Evolutionary conservation across 176 grass and related monocot genomes (phyloP), one percentile per base, ranked within the genome.

Genomic region (Pontederia crassipes): DNA sequence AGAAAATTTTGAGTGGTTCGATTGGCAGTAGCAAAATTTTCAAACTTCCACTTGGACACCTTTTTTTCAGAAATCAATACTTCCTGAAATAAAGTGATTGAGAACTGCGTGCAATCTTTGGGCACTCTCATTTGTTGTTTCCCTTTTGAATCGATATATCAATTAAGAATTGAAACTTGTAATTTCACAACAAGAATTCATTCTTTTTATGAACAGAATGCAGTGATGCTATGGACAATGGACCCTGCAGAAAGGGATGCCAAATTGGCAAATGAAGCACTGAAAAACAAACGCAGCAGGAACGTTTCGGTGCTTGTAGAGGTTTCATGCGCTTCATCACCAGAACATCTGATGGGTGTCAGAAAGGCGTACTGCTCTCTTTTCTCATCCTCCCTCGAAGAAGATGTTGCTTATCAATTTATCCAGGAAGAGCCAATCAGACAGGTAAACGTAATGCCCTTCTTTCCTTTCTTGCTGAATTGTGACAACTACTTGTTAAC

Each of bases 261-360:
- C 18, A 83, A 85, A 72, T 81, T 86, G 35, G 79, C 67, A 1
- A 58, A 85, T 58, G 58, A 88, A 73, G 87, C 79, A 9, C 75
- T 91, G 72, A 76, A 74, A 55, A 85, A 75, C 29, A 78, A 81
- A 61, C 81, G 65, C 7, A 74, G 82, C 11, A 47, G 46, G 7
- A 45, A 81, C 51, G 47, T 79, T 48, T 82, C 64, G 73, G 82
- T 85, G 81, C 71, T 91, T 68, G 50, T 91, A 65, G 92, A 97
- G 73, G 82, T 97, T 45, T 78, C 92, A 24, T 97, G 92, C 63
- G 87, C 83, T 52, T 91, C 92, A 1, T 65, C 83, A 50, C 87
- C 92, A 9, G 86, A 97, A 28, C 92, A 91, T 76, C 79, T 91
- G 61, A 61, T 88, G 73, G 84, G 78, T 72, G 86, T 97, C 66